Percentiles rank a stretch among this genome's conserved stretches.
phyloP scores from a whole-genome alignment of 495 filamentous ascomycete genomes.

The Glonium stellatum region DNA sequence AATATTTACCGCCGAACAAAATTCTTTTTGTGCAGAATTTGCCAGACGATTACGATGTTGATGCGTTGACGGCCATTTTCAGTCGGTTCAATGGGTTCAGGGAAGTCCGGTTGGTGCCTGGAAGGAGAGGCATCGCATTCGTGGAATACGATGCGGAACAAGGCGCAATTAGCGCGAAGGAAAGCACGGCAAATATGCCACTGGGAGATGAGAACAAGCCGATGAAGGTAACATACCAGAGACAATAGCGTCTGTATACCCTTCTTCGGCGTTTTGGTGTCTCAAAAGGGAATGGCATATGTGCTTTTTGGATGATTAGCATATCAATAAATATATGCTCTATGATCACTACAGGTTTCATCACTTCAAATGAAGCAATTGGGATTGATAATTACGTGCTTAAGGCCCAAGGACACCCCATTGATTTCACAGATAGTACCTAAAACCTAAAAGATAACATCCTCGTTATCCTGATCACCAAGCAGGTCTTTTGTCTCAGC shows the following conservation, averaged over 20 bases:
- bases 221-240: constrained; percentile 71
- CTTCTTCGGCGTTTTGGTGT: constrained; percentile 3
- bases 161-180: constrained; percentile 90
- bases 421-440: not conserved
- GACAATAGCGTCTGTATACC: constrained; percentile 43
- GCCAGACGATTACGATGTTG: constrained; percentile 78
- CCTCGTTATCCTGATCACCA: constrained; percentile 79
- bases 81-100: constrained; percentile 87
- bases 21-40: constrained; percentile 93
- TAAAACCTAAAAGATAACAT: constrained; percentile 77
- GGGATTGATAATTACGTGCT: not conserved
- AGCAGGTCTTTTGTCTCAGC: constrained; percentile 59
- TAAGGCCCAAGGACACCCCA: not conserved
- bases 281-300: constrained; percentile 1
- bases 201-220: constrained; percentile 63
- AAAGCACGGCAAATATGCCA: constrained; percentile 84
- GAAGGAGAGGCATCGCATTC: constrained; percentile 84
- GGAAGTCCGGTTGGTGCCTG: constrained; percentile 83
- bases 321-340: too few relatives aligned
- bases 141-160: constrained; percentile 90
- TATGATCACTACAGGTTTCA: not conserved
- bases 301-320: not conserved
- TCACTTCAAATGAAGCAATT: not conserved
- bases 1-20: constrained; percentile 96
- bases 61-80: constrained; percentile 73